These are phyloP conservation scores for Suillus lakei DNA, from an alignment of 768 basidiomycete genomes.

Conservation along the genomic window DNA sequence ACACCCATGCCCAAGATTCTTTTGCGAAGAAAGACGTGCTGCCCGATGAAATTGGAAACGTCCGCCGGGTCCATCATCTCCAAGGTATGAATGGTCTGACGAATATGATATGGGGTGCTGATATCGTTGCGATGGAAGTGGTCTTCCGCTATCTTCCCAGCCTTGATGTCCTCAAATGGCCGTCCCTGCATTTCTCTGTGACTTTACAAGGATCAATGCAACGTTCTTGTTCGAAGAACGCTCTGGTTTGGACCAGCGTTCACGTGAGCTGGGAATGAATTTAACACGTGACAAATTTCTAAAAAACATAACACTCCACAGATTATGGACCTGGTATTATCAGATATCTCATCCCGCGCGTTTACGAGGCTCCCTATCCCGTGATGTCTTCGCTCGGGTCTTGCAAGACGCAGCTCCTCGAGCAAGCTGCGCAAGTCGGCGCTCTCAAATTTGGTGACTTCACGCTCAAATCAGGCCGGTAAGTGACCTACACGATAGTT, in stretches of 20 bases:
- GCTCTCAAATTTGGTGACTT: conserved; percentile 92
- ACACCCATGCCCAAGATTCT: background rate
- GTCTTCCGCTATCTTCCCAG: background rate
- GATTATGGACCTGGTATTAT: too few relatives aligned
- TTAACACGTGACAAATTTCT: background rate
- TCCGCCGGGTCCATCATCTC: background rate
- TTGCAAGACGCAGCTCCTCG: conserved; percentile 71
- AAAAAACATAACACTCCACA: background rate
- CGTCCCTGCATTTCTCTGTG: background rate
- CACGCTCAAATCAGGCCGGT: conserved; percentile 95
- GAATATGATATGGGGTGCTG: background rate
- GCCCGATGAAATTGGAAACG: background rate
- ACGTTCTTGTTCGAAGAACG: too few relatives aligned
- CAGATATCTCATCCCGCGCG: too few relatives aligned
- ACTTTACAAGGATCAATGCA: background rate
- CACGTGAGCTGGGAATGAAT: background rate
- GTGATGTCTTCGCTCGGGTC: conserved; percentile 38
- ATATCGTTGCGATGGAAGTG: background rate
- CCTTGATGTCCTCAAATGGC: background rate
- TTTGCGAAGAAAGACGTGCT: background rate
- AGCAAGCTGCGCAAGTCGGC: conserved; percentile 66
- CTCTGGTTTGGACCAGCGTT: background rate
- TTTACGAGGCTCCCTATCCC: too few relatives aligned
- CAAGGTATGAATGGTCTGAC: background rate
- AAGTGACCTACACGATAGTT: conserved; percentile 31